Evolutionary conservation across 176 grass and related monocot species (phyloP), one percentile per base, ranked within the genome.

Genomic region (Poa pratensis): DNA sequence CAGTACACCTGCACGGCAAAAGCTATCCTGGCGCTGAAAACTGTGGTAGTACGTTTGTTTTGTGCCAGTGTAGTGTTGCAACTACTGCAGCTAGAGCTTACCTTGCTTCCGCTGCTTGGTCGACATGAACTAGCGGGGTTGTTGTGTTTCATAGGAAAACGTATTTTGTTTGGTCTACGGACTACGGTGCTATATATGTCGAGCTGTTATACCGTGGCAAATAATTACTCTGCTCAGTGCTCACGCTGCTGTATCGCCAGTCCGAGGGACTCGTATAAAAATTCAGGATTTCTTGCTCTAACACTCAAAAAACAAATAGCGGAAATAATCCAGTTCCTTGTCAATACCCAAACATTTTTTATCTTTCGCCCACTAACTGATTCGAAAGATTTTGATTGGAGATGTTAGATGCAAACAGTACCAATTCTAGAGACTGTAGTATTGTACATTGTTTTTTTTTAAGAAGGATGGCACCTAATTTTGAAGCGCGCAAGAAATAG

Each of bases 81-180:
- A 8, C 39, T 40, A 54, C 9, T 4, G 64, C n/a, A 14, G 6
- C 5, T 40, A 42, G 8, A 40, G 34, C 34, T 69, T 9, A 22
- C 67, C 66, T 35, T 69, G 35, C 19, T 40, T 69, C 18, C 34
- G 5, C 37, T 20, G 5, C 37, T 20, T 42, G 67, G 35, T 13
- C 35, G 67, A 69, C 67, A 69, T 69, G 9, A 42, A n/a, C 67
- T 69, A 69, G 67, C 42, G 35, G 35, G 40, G 66, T 42, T 40
- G 66, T 42, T n/a, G 39, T 40, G 39, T 40, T 40, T 37, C 35
- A 7, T 40, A 40, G 6, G 6, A 40, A 40, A 6, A 40, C 5
- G 39, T 40, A 40, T 40, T 40, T 8, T 40, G 39, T 40, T 40
- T 40, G 39, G 39, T 40, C 39, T 40, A 40, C 39, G 35, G 35